A percentile compares a stretch with the other conserved stretches of the same genome.
Conservation (phyloP, 2,329 filamentous ascomycete species). For the Trichoderma koningiopsis region DNA sequence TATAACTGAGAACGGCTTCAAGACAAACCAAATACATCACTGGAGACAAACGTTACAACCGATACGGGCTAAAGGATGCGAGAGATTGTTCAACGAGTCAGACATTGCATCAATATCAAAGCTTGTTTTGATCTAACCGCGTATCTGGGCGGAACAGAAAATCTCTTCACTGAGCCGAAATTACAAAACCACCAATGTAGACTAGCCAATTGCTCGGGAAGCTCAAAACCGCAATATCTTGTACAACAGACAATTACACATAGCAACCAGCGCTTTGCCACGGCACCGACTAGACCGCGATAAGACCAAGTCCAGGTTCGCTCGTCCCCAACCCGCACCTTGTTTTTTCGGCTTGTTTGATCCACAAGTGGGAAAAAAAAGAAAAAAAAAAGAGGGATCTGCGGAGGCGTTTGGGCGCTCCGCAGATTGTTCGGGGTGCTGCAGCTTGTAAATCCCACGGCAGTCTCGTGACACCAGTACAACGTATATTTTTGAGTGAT, state of each 20-base stretch:
- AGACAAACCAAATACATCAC: not conserved
- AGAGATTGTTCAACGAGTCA: not conserved
- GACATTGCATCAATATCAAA: not conserved
- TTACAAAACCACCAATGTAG: not conserved
- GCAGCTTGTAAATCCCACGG: not conserved
- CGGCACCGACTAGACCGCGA: not conserved
- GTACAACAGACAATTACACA: conserved; percentile 20
- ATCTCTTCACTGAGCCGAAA: not conserved
- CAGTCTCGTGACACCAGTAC: not conserved
- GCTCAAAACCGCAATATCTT: not conserved
- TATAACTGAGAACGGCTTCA: not conserved
- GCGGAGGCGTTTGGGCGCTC: conserved; percentile 21
- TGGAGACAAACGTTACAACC: not conserved
- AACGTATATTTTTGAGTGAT: not conserved
- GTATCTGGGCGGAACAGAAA: not conserved
- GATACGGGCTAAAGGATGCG: not conserved
- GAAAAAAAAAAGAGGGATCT: conserved; percentile 13
- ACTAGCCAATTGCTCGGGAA: not conserved
- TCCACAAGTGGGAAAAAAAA: conserved; percentile 9
- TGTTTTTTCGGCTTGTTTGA: conserved; percentile 6
- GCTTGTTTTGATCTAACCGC: not conserved
- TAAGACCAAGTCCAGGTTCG: conserved; percentile 1
- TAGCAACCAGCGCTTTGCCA: not conserved
- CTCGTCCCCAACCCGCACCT: conserved; percentile 15
- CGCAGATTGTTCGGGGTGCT: not conserved